These are phyloP conservation scores for Nematocida sp. DNA, from an alignment of 371 early-diverging fungal species.

Conservation along the genomic window DNA sequence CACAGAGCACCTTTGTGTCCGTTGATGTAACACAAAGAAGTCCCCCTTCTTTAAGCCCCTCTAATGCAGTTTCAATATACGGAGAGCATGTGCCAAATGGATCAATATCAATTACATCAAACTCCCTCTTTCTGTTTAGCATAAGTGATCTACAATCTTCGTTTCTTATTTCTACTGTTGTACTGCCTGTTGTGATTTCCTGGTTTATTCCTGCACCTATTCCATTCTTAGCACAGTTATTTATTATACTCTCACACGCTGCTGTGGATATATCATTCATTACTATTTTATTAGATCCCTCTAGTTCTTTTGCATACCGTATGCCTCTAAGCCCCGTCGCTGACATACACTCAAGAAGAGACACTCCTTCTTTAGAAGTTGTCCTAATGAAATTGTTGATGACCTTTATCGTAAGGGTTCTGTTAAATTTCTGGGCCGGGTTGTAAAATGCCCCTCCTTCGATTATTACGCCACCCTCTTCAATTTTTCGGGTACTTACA, in stretches of 20 bases:
- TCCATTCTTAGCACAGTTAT: slow-evolving; percentile 82
- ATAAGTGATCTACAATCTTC: slow-evolving; percentile 69
- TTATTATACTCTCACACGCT: slow-evolving; percentile 83
- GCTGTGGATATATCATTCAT: slow-evolving; percentile 86
- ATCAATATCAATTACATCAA: slow-evolving; percentile 75
- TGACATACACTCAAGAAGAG: slow-evolving; percentile 90
- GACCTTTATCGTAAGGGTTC: slow-evolving; percentile 75
- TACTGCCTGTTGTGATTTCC: not conserved
- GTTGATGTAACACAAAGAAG: slow-evolving; percentile 96
- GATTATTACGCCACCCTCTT: slow-evolving; percentile 51
- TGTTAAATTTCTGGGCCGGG: slow-evolving; percentile 91
- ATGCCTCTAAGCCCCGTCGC: slow-evolving; percentile 96
- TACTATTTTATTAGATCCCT: slow-evolving; percentile 75
- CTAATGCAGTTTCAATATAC: slow-evolving; percentile 90
- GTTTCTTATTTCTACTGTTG: slow-evolving; percentile 58
- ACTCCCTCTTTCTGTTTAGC: slow-evolving; percentile 58
- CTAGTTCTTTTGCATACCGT: slow-evolving; percentile 91
- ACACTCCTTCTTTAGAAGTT: slow-evolving; percentile 70
- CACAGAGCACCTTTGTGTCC: slow-evolving; percentile 90
- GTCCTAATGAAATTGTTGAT: slow-evolving; percentile 65
- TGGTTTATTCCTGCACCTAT: slow-evolving; percentile 27
- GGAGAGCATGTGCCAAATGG: slow-evolving; percentile 93
- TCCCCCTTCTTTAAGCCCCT: slow-evolving; percentile 85
- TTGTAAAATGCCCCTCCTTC: slow-evolving; percentile 85
- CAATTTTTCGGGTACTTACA: not conserved